Evolutionary conservation across 306 rosid genomes (phyloP).

Genomic region (Vigna nakashimae): DNA sequence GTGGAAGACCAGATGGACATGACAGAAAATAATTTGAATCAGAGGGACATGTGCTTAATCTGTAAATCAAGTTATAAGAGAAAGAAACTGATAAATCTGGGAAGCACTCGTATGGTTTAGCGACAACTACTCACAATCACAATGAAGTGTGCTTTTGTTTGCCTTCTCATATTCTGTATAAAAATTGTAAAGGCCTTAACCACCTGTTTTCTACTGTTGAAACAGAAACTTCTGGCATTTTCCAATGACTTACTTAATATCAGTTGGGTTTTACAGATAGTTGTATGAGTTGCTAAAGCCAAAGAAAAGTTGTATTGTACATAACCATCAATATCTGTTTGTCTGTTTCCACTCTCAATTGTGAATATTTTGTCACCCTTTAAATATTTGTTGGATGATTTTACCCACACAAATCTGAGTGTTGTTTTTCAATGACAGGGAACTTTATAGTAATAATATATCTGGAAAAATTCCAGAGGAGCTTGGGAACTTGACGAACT

Average conservation of each 20-base stretch:
- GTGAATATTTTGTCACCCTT: constrained; percentile 1
- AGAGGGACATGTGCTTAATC: constrained; percentile 2
- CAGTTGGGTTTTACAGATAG: constrained; percentile 20
- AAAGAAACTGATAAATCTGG: constrained; percentile 1
- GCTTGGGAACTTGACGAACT: constrained; percentile 75
- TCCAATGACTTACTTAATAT: constrained; percentile 22
- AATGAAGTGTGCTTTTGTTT: background rate
- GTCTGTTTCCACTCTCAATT: constrained; percentile 20
- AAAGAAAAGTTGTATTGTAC: constrained; percentile 1
- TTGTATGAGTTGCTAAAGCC: constrained; percentile 15
- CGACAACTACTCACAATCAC: background rate
- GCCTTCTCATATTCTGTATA: background rate
- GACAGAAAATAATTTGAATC: background rate
- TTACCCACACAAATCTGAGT: constrained; percentile 32
- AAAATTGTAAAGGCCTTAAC: background rate
- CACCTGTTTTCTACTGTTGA: constrained; percentile 12
- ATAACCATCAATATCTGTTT: constrained; percentile 21
- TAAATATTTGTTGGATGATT: constrained; percentile 25
- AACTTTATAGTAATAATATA: constrained; percentile 79
- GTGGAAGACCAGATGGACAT: background rate
- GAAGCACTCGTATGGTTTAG: background rate
- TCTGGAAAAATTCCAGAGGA: constrained; percentile 73
- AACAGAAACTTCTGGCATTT: constrained; percentile 14
- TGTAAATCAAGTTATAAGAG: background rate
- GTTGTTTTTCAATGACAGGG: constrained; percentile 59